Conservation (phyloP, 495 filamentous ascomycete genomes). For the Tuber brumale region DNA sequence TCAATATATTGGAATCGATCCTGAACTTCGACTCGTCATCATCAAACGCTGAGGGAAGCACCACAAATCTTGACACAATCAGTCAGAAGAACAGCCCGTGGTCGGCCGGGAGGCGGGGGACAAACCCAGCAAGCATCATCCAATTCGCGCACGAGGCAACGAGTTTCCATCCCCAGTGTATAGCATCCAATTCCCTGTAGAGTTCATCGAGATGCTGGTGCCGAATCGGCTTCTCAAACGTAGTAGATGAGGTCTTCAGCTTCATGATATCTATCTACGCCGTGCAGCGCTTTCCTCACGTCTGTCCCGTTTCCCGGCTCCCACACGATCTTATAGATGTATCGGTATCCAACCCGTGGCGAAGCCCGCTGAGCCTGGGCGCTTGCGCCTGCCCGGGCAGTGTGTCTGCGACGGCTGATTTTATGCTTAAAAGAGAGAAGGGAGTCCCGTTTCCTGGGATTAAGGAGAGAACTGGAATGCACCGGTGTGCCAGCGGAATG, state of each 20-base stretch:
- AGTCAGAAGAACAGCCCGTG: neutral
- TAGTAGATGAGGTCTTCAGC: conserved; percentile 14
- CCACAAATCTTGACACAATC: conserved; percentile 19
- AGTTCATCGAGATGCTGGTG: conserved; percentile 19
- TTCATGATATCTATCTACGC: conserved; percentile 16
- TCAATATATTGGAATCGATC: conserved; percentile 10
- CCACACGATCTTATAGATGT: neutral
- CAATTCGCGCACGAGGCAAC: conserved; percentile 23
- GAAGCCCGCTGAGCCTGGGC: neutral
- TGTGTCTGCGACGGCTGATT: neutral
- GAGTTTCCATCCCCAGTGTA: conserved; percentile 31
- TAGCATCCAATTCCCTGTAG: conserved; percentile 26
- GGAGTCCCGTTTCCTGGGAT: neutral
- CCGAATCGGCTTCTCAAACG: conserved; percentile 14
- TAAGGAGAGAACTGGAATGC: neutral
- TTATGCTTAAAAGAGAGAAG: neutral
- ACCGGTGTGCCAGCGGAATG: neutral
- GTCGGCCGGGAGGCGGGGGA: neutral
- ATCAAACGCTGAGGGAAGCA: conserved; percentile 32
- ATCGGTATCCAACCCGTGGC: neutral
- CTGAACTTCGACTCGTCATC: conserved; percentile 25
- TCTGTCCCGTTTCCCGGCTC: neutral
- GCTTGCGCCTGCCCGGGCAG: neutral
- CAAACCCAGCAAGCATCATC: conserved; percentile 31
- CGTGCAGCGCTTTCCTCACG: neutral